Percentiles rank a stretch among this genome's conserved stretches.
phyloP scores from a whole-genome alignment of 495 filamentous ascomycete genomes.

The Xylona heveae region DNA sequence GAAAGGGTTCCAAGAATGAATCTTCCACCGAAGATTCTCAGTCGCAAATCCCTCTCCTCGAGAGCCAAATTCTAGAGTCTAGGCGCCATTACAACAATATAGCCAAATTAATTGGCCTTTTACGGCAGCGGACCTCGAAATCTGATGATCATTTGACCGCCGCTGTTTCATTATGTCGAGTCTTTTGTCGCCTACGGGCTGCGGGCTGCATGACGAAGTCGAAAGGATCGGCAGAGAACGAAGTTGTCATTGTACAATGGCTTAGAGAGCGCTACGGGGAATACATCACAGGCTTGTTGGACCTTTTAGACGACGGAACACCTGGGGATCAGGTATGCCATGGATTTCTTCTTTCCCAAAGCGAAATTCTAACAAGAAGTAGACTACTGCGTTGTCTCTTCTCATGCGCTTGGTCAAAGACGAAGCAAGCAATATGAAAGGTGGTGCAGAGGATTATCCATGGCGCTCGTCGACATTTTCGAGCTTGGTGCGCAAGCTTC shows the following conservation, averaged over 20 bases:
- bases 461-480: conserved; percentile 44
- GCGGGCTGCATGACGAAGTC: conserved; percentile 45
- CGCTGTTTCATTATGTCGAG: conserved; percentile 63
- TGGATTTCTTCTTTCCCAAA: too few species aligned
- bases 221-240: conserved; percentile 42
- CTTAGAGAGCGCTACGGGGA: conserved; percentile 50
- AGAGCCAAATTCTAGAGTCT: conserved; percentile 60
- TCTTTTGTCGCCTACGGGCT: conserved; percentile 69
- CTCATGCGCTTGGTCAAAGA: conserved; percentile 70
- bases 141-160: conserved; percentile 29
- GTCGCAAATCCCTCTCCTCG: conserved; percentile 42
- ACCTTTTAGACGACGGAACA: conserved; percentile 23
- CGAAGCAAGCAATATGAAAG: conserved; percentile 38
- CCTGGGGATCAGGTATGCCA: conserved; percentile 8
- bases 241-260: conserved; percentile 57
- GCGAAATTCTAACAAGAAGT: too few species aligned
- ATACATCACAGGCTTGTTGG: conserved; percentile 21
- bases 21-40: conserved; percentile 22
- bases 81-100: conserved; percentile 89
- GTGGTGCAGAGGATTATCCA: conserved; percentile 30
- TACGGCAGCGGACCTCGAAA: conserved; percentile 23
- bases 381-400: conserved; percentile 46
- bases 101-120: conserved; percentile 40
- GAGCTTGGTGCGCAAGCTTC: conserved; percentile 35
- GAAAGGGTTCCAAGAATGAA: conserved; percentile 7